A percentile compares a stretch with the other conserved stretches of the same genome.
phyloP scores from a whole-genome alignment of 2,329 filamentous ascomycete genomes.

The Diaporthe citrichinensis region DNA sequence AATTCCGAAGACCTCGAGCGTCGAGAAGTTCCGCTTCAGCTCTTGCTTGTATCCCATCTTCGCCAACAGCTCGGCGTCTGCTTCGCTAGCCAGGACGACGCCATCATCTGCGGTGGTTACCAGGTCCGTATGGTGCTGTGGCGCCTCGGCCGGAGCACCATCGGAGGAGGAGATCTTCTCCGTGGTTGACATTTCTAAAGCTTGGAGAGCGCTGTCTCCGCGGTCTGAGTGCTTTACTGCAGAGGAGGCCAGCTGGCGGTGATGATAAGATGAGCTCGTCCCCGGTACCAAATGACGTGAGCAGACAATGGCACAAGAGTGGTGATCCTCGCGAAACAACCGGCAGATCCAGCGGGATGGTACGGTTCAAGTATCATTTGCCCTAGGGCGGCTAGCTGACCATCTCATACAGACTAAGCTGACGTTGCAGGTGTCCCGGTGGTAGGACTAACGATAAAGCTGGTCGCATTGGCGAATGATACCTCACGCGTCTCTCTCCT shows the following conservation, averaged over 20 bases:
- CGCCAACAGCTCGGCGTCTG: constrained; percentile 41
- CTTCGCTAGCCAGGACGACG: constrained; percentile 44
- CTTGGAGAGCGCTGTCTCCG: background rate
- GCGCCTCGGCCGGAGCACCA: constrained; percentile 41
- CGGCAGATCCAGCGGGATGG: constrained; percentile 23
- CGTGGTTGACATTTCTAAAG: constrained; percentile 31
- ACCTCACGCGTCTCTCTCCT: background rate
- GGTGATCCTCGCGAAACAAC: background rate
- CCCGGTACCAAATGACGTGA: background rate
- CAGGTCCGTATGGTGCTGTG: constrained; percentile 39
- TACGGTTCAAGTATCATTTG: constrained; percentile 14
- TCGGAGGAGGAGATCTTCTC: constrained; percentile 34
- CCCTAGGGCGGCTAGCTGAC: constrained; percentile 2
- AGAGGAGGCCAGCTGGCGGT: background rate
- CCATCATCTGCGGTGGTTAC: constrained; percentile 42
- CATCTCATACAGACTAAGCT: constrained; percentile 6
- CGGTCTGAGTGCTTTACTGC: background rate
- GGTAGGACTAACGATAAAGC: constrained; percentile 23
- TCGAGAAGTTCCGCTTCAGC: constrained; percentile 72
- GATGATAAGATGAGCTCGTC: background rate
- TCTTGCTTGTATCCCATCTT: constrained; percentile 65
- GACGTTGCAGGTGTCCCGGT: background rate
- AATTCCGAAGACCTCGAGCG: constrained; percentile 73
- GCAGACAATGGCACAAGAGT: background rate
- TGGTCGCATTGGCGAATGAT: constrained; percentile 10